Evolutionary conservation across 306 rosid genomes (phyloP).

Genomic region (Pterocarpus macrocarpus): DNA sequence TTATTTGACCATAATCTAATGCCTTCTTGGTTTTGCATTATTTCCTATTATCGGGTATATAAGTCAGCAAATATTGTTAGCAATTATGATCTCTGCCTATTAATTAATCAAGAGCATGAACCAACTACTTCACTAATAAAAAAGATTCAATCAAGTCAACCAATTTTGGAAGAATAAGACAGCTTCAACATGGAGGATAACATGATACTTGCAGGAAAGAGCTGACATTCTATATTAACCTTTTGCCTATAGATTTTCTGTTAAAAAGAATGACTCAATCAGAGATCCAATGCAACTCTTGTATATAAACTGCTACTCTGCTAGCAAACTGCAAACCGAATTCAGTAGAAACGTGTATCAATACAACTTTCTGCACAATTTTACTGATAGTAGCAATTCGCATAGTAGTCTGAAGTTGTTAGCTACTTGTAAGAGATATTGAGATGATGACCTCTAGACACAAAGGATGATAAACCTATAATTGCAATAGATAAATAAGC

Average conservation of each 20-base stretch:
- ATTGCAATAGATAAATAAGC: slow-evolving; percentile 3
- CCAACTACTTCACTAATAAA: neutral
- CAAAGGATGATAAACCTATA: no score
- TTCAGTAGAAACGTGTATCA: no score
- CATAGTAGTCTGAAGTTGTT: no score
- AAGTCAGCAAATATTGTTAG: slow-evolving; percentile 30
- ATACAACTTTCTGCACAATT: no score
- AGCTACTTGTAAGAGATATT: no score
- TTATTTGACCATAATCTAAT: slow-evolving; percentile 13
- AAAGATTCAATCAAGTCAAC: slow-evolving; percentile 1
- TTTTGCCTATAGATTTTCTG: neutral
- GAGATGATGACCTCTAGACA: no score
- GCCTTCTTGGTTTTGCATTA: slow-evolving; percentile 8
- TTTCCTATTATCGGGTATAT: neutral
- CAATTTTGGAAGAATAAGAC: slow-evolving; percentile 12
- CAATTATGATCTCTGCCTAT: neutral
- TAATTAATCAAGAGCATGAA: slow-evolving; percentile 28
- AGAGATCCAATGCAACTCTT: no score
- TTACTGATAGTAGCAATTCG: no score
- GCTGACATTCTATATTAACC: neutral
- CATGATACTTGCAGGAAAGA: slow-evolving; percentile 8
- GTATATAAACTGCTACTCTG: no score
- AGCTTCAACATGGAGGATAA: neutral
- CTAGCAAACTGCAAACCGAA: no score
- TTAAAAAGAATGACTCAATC: no score